Evolutionary conservation across 2,329 filamentous ascomycete species (phyloP).

Genomic region (Aspergillus viridinutans): DNA sequence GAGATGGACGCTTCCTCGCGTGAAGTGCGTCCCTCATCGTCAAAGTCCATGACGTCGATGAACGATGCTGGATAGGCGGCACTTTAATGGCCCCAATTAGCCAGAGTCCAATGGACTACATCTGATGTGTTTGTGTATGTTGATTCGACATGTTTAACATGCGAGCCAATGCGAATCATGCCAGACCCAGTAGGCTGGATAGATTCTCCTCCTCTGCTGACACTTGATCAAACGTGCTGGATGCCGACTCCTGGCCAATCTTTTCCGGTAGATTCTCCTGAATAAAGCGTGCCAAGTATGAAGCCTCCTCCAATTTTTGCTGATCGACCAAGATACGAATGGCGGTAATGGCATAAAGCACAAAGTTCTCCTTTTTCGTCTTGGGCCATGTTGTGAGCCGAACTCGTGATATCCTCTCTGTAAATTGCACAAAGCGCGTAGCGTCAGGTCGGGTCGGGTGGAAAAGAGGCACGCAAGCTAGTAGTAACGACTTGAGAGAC

Average conservation of each 20-base stretch:
- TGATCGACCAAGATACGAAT: constrained; percentile 36
- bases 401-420: constrained; percentile 18
- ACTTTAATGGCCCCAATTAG: neutral
- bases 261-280: constrained; percentile 28
- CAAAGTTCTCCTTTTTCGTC: constrained; percentile 24
- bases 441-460: constrained; percentile 36
- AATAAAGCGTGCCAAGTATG: constrained; percentile 26
- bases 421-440: constrained; percentile 26
- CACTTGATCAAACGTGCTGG: constrained; percentile 10
- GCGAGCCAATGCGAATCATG: constrained; percentile 2
- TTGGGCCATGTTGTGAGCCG: constrained; percentile 17
- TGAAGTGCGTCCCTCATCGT: neutral
- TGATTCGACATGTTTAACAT: neutral
- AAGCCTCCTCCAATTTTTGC: constrained; percentile 25
- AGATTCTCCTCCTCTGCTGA: constrained; percentile 22
- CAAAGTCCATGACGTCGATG: neutral
- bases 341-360: constrained; percentile 34
- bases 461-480: constrained; percentile 30
- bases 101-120: neutral
- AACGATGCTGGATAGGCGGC: neutral
- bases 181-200: constrained; percentile 21
- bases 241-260: constrained; percentile 6
- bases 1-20: neutral
- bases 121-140: neutral
- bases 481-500: constrained; percentile 21